Evolutionary conservation across 164 flowering plant genomes (phyloP), one percentile per base, ranked within the genome.

Genomic region (Umbilicus rupestris): DNA sequence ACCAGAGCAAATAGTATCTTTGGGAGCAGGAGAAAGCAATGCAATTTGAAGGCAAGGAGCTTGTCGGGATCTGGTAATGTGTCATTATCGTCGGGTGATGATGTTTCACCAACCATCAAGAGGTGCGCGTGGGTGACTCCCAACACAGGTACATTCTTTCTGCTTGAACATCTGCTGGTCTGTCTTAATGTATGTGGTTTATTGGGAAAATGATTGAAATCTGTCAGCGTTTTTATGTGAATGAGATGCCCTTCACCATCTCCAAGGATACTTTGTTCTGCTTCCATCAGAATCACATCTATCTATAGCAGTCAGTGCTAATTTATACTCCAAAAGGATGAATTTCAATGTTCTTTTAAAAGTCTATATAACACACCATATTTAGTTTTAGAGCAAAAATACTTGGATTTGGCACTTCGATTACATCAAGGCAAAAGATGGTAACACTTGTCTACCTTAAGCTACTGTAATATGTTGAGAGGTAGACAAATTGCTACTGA

Each of bases 101-200:
- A 76, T 69, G 63, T 62, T 49, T 63, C 72, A 15, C 71, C 67
- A 68, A 62, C 39, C 6, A 85, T 82, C 72, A 86, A 75, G 76
- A 77, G 92, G 67, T 90, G 97, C 70, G 81, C 85, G 72, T 90
- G 97, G 97, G 84, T 86, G 44, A 90, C 97, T 1, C 73, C 86
- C 2, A 86, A 80, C 68, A 78, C 92, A 6, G 97, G 97, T 88
- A 76, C 45, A 62, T 72, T 30, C 39, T 39, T 66, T 16, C 35
- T 41, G 1, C 6, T 71, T 47, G n/a, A 66, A 19, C 39, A 45
- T 49, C 16, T 59, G 44, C 44, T 10, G 30, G 22, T 52, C 11
- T 24, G 15, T 35, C n/a, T n/a, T n/a, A n/a, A n/a, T n/a, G n/a
- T n/a, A n/a, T n/a, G n/a, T n/a, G n/a, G n/a, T n/a, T n/a, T n/a